Conservation (phyloP, 495 filamentous ascomycete genomes). For the Astrothelium subdiscretum region DNA sequence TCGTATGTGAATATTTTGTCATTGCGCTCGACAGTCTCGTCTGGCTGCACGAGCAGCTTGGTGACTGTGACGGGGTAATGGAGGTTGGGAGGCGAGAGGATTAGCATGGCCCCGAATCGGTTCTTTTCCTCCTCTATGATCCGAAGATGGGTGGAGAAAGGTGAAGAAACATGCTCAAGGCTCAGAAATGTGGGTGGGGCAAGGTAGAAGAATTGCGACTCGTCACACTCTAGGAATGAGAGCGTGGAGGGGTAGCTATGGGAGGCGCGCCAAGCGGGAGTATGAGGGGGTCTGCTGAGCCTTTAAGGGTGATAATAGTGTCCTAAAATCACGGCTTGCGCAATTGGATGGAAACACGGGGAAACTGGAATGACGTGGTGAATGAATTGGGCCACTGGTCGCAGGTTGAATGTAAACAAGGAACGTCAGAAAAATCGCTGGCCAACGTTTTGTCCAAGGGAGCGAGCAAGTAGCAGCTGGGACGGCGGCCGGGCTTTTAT, state of each 20-base stretch:
- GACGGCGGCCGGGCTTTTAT: neutral
- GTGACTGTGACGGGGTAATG: slow-evolving; percentile 94
- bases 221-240: neutral
- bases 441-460: neutral
- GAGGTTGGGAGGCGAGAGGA: slow-evolving; percentile 45
- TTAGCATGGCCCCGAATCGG: slow-evolving; percentile 24
- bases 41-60: slow-evolving; percentile 63
- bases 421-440: neutral
- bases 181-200: neutral
- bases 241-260: neutral
- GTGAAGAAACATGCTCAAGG: neutral
- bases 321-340: neutral
- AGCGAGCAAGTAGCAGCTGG: neutral
- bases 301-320: neutral
- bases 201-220: neutral
- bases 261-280: neutral
- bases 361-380: neutral
- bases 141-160: neutral
- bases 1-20: slow-evolving; percentile 72
- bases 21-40: slow-evolving; percentile 61
- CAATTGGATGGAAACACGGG: neutral
- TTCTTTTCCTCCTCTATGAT: neutral
- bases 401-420: neutral
- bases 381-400: neutral
- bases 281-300: neutral